These are phyloP conservation scores for Podaxis mareebaensis DNA, from an alignment of 768 basidiomycete genomes.

Conservation along the genomic window DNA sequence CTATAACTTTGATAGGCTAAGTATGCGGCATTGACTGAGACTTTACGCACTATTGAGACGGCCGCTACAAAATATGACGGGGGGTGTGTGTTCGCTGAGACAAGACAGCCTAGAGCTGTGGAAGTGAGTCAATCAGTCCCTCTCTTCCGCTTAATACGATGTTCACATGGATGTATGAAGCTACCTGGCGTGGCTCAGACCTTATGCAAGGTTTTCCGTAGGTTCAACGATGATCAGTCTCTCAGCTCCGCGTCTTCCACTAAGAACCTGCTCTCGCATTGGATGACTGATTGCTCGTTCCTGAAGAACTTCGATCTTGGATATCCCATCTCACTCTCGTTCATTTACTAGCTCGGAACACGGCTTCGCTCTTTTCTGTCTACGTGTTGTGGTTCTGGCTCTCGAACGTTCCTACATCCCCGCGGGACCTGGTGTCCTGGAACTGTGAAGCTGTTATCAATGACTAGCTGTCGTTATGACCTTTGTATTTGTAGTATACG, in stretches of 20 bases:
- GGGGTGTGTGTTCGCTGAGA: neutral
- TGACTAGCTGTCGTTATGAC: no score
- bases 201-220: neutral
- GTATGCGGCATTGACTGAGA: neutral
- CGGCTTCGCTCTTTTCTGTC: neutral
- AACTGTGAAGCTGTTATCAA: no score
- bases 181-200: constrained; percentile 1
- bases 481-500: no score
- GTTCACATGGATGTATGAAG: neutral
- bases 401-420: neutral
- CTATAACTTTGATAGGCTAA: neutral
- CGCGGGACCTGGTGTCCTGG: no score
- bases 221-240: neutral
- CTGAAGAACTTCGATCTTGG: neutral
- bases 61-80: neutral
- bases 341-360: neutral
- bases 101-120: neutral
- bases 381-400: neutral
- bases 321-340: neutral
- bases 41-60: neutral
- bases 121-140: neutral
- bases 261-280: neutral
- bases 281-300: neutral
- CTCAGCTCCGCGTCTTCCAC: neutral
- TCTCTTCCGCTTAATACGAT: neutral